Conservation (phyloP, 805 yeast genomes). For the Hanseniaspora singularis region DNA sequence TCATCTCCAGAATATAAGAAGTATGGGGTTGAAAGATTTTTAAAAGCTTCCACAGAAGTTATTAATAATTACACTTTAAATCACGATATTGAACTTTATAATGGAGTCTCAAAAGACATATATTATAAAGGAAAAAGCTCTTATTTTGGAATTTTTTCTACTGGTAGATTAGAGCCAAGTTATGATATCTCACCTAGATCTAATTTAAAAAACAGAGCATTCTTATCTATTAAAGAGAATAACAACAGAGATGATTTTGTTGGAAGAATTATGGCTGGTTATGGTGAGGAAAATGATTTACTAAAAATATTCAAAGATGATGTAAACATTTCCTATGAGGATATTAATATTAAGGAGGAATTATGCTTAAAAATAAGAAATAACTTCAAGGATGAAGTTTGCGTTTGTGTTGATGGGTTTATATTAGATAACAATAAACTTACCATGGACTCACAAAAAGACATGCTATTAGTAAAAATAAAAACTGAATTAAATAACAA, state of each 20-base stretch:
- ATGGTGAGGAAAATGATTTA: neutral
- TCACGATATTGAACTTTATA: neutral
- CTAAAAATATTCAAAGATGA: neutral
- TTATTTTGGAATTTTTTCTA: slow-evolving; percentile 11
- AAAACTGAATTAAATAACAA: neutral
- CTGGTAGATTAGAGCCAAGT: slow-evolving; percentile 11
- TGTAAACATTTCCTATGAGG: neutral
- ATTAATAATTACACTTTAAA: slow-evolving; percentile 1
- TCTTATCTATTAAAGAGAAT: slow-evolving; percentile 6
- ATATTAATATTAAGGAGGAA: neutral
- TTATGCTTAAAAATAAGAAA: neutral
- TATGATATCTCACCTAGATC: slow-evolving; percentile 13
- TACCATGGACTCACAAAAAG: neutral
- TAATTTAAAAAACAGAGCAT: neutral
- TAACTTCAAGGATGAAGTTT: neutral
- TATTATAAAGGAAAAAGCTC: slow-evolving; percentile 7
- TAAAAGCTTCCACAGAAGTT: slow-evolving; percentile 3
- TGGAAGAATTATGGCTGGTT: slow-evolving; percentile 1
- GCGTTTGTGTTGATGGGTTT: slow-evolving; percentile 11
- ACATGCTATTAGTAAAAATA: neutral
- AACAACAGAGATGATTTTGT: neutral
- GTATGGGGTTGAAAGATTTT: slow-evolving; percentile 12
- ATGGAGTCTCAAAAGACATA: neutral
- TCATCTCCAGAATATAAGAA: slow-evolving; percentile 9
- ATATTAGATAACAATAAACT: neutral